A percentile compares a stretch with the other conserved stretches of the same genome.
phyloP scores from a whole-genome alignment of 2,329 filamentous ascomycete genomes.

The Alternaria triticimaculans region DNA sequence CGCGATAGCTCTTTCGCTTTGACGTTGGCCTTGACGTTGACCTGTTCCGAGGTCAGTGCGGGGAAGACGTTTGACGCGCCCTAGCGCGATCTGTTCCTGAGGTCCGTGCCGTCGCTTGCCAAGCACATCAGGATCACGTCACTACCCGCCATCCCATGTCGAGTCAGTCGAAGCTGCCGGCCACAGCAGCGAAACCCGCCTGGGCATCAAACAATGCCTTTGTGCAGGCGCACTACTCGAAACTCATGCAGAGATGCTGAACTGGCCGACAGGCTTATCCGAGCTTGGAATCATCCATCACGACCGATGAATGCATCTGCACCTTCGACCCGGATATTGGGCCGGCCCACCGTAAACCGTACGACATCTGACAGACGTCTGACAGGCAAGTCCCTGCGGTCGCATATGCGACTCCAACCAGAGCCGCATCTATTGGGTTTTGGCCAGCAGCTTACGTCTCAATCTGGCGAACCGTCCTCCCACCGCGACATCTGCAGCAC shows the following conservation, averaged over 20 bases:
- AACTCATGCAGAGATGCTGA: too few relatives aligned
- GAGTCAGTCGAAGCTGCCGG: background rate
- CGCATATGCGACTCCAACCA: background rate
- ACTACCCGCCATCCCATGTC: too few relatives aligned
- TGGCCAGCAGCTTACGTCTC: background rate
- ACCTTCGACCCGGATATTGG: background rate
- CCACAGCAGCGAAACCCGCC: background rate
- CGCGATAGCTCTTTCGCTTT: background rate
- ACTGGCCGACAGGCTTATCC: too few relatives aligned
- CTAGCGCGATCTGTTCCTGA: background rate
- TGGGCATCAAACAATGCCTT: background rate
- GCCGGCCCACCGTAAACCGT: background rate
- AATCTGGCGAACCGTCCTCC: too few relatives aligned
- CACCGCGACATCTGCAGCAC: fast-evolving
- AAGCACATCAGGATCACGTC: background rate
- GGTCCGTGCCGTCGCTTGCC: background rate
- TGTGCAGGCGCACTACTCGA: too few relatives aligned
- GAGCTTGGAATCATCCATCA: too few relatives aligned
- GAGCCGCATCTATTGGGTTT: background rate
- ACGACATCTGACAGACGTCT: background rate
- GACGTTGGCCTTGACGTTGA: too few relatives aligned
- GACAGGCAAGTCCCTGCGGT: background rate
- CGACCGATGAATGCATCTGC: background rate
- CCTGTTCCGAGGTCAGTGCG: too few relatives aligned
- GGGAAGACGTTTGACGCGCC: background rate